phyloP scores from a whole-genome alignment of 768 basidiomycete species.

The Agrocybe praecox region DNA sequence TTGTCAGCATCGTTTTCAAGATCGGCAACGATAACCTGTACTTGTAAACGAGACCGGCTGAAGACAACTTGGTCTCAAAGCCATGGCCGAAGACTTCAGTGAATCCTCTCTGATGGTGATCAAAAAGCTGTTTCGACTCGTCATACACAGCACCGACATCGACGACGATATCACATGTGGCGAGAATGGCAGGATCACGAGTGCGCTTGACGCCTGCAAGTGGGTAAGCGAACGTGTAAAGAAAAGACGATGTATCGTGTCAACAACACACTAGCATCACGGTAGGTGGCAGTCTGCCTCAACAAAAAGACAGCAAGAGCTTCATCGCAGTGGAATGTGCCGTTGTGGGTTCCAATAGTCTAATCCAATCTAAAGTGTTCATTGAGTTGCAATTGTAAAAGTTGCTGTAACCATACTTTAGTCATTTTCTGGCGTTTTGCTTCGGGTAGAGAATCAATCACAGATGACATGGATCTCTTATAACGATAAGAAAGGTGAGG shows the following conservation, averaged over 20 bases:
- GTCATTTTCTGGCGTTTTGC: slow-evolving; percentile 45
- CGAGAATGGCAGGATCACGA: slow-evolving; percentile 71
- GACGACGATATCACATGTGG: slow-evolving; percentile 90
- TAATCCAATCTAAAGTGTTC: slow-evolving; percentile 26
- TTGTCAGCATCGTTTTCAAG: background rate
- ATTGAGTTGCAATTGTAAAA: background rate
- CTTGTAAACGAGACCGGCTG: slow-evolving; percentile 97
- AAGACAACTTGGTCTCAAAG: slow-evolving; percentile 86
- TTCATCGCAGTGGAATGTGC: slow-evolving; percentile 97
- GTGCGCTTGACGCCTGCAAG: slow-evolving; percentile 65
- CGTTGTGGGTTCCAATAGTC: slow-evolving; percentile 93
- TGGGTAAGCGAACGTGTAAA: background rate
- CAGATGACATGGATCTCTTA: slow-evolving; percentile 19
- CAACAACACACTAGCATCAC: slow-evolving; percentile 70
- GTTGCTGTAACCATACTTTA: slow-evolving; percentile 16
- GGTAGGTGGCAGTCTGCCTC: slow-evolving; percentile 74
- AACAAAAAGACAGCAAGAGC: slow-evolving; percentile 92
- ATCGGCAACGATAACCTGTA: slow-evolving; percentile 32
- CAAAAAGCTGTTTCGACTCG: slow-evolving; percentile 74
- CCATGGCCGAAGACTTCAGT: slow-evolving; percentile 87
- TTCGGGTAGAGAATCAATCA: slow-evolving; percentile 21
- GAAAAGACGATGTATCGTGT: slow-evolving; percentile 12
- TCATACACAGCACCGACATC: slow-evolving; percentile 96
- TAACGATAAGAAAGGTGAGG: slow-evolving; percentile 2
- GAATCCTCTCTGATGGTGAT: slow-evolving; percentile 97